Percentiles rank a stretch among this genome's conserved stretches.
Conservation (phyloP, 78 protist species). For the Tieghemostelium lacteum region DNA sequence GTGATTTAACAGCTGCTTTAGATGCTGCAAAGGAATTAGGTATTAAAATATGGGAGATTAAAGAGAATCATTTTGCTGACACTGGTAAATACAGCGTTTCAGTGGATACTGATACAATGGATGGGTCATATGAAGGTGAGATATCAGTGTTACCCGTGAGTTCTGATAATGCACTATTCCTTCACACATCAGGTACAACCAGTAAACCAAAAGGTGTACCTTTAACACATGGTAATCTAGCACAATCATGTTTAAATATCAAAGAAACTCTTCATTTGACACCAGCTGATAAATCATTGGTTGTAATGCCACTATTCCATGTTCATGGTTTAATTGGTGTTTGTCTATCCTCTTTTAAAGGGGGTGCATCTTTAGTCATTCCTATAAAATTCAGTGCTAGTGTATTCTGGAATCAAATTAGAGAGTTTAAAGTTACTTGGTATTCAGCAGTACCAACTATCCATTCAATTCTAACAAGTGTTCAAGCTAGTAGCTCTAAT, state of each 20-base stretch:
- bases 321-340: slow-evolving; percentile 91
- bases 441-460: slow-evolving; percentile 93
- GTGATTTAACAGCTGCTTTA: slow-evolving; percentile 38
- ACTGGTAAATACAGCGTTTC: neutral
- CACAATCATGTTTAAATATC: slow-evolving; percentile 66
- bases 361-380: slow-evolving; percentile 77
- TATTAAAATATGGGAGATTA: slow-evolving; percentile 16
- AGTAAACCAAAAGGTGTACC: slow-evolving; percentile 92
- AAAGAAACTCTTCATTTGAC: slow-evolving; percentile 59
- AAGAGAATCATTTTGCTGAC: neutral
- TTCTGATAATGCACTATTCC: slow-evolving; percentile 83
- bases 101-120: neutral
- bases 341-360: slow-evolving; percentile 55
- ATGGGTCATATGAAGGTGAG: slow-evolving; percentile 1
- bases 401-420: slow-evolving; percentile 80
- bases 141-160: slow-evolving; percentile 23
- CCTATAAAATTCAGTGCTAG: slow-evolving; percentile 82
- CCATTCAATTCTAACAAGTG: slow-evolving; percentile 81
- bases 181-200: slow-evolving; percentile 92
- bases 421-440: slow-evolving; percentile 76
- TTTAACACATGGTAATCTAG: slow-evolving; percentile 81
- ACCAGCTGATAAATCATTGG: slow-evolving; percentile 60
- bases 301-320: slow-evolving; percentile 89
- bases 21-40: slow-evolving; percentile 68
- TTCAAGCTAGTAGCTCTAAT: neutral